Evolutionary conservation across 176 grass and related monocot genomes (phyloP), one percentile per base, ranked within the genome.

Genomic region (Carex kokanica): DNA sequence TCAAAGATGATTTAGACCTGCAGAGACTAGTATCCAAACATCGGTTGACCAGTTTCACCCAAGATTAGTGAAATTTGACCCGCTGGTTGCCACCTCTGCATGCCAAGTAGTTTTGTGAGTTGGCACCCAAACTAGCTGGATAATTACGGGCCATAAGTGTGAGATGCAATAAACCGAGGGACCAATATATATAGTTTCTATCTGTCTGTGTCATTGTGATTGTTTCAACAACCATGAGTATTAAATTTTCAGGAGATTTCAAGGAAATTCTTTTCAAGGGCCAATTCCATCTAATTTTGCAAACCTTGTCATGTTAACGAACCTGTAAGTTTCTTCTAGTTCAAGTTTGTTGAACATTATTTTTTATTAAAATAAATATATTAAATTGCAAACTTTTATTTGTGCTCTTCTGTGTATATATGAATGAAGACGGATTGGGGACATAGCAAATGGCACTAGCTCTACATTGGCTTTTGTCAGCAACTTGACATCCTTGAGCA

Each of bases 181-280:
- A 51, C 14, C 45, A 56, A 12, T 54, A 55, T n/a, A 4, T 25
- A 9, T 36, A 11, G 24, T 79, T 79, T 6, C 6, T 11, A n/a
- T 57, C 7, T 79, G 4, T 31, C 27, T 15, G 24, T 55, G 14
- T 34, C 3, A 34, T 24, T 38, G 21, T 64, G 45, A 38, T 16
- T 17, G 2, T 73, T 64, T 59, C 54, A 51, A 82, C 59, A 62
- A 73, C 25, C 14, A 58, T 17, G 24, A 32, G 49, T 18, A 32
- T 60, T 86, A 23, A 58, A 83, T 82, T 78, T 85, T 41, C 73
- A 98, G 92, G 86, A 78, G 89, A 67, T 90, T 98, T 77, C 92
- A 98, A 83, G 95, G 95, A 1, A 98, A 91, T 87, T 91, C 87
- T 55, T 95, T 98, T 65, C 62, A 92, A 88, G 95, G 92, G 78